Evolutionary conservation across 768 basidiomycete species (phyloP).

Genomic region (Cyclocybe aegerita): DNA sequence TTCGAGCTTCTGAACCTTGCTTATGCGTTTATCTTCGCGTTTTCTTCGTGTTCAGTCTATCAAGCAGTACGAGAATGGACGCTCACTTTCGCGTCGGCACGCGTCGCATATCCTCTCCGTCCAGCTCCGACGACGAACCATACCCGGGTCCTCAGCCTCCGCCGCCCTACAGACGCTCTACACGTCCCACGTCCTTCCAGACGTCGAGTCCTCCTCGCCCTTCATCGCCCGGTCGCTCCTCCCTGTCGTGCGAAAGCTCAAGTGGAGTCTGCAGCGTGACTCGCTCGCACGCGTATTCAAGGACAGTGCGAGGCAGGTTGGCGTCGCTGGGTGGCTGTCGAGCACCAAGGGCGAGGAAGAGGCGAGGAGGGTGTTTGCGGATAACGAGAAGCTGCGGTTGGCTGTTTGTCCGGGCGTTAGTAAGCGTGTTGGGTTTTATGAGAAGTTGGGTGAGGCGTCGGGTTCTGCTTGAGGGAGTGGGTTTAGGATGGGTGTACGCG

Average conservation of each 20-base stretch:
- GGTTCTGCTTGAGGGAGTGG: no score
- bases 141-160: slow-evolving; percentile 22
- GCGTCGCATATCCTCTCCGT: slow-evolving; percentile 51
- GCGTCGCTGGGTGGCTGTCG: slow-evolving; percentile 58
- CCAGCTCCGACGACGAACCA: slow-evolving; percentile 49
- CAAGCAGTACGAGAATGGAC: slow-evolving; percentile 61
- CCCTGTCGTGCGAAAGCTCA: slow-evolving; percentile 63
- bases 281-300: slow-evolving; percentile 58
- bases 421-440: slow-evolving; percentile 61
- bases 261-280: slow-evolving; percentile 71
- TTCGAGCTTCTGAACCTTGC: background rate
- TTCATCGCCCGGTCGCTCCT: slow-evolving; percentile 60
- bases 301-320: slow-evolving; percentile 35
- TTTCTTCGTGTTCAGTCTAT: slow-evolving; percentile 47
- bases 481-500: no score
- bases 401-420: slow-evolving; percentile 67
- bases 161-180: slow-evolving; percentile 43
- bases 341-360: slow-evolving; percentile 37
- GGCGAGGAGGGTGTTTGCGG: slow-evolving; percentile 49
- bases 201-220: slow-evolving; percentile 58
- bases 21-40: slow-evolving; percentile 7
- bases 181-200: slow-evolving; percentile 56
- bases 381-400: slow-evolving; percentile 64
- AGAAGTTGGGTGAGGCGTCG: slow-evolving; percentile 28
- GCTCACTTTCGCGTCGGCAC: slow-evolving; percentile 52